Conservation (phyloP, 2,329 filamentous ascomycete genomes). For the Fusarium illudens region DNA sequence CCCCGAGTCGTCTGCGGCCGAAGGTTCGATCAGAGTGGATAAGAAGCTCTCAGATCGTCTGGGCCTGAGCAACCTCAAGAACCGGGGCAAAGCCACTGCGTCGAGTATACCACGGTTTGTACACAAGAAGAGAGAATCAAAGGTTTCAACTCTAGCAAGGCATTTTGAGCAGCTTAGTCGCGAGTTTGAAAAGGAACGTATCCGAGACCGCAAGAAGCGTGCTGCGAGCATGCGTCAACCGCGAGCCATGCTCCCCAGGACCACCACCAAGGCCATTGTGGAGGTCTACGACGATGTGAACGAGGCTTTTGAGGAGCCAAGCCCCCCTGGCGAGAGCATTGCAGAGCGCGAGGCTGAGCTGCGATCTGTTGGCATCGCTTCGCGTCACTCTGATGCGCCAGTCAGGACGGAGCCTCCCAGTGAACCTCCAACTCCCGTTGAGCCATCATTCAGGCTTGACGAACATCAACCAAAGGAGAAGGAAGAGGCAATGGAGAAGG, state of each 20-base stretch:
- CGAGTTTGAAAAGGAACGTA: conserved; percentile 94
- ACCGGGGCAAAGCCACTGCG: conserved; percentile 60
- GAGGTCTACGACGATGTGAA: conserved; percentile 95
- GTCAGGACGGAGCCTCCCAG: conserved; percentile 26
- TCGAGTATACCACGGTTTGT: conserved; percentile 92
- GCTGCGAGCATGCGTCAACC: conserved; percentile 78
- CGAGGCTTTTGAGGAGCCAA: conserved; percentile 87
- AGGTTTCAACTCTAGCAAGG: conserved; percentile 89
- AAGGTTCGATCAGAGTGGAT: conserved; percentile 63
- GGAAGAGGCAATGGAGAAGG: conserved; percentile 19
- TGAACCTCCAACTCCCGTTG: conserved; percentile 38
- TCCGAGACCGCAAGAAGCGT: conserved; percentile 83
- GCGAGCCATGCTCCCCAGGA: conserved; percentile 82
- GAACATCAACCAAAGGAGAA: conserved; percentile 34
- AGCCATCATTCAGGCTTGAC: conserved; percentile 34
- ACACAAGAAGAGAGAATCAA: conserved; percentile 75
- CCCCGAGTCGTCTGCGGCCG: conserved; percentile 41
- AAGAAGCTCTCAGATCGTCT: conserved; percentile 81
- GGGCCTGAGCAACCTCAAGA: conserved; percentile 71
- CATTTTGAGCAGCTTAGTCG: conserved; percentile 97
- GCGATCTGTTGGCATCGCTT: conserved; percentile 36
- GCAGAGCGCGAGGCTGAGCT: conserved; percentile 46
- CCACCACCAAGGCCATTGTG: conserved; percentile 93
- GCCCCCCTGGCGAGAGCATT: conserved; percentile 57
- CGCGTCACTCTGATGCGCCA: conserved; percentile 43